phyloP scores from a whole-genome alignment of 768 basidiomycete genomes.

The Mycena haematopus region DNA sequence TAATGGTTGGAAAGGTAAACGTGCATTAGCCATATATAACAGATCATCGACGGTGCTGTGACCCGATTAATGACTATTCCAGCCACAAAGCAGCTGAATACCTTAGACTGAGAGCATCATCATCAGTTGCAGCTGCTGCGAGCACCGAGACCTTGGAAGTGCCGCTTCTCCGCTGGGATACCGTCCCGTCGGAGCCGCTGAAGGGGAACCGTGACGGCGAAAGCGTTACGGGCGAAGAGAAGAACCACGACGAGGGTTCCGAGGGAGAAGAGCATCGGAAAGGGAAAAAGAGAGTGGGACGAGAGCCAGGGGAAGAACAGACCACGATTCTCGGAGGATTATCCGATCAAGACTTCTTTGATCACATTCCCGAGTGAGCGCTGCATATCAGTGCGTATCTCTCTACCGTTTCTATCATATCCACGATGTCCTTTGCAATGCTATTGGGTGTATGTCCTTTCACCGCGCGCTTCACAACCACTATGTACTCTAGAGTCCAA shows the following conservation, averaged over 20 bases:
- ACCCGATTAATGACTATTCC: constrained; percentile 26
- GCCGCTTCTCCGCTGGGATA: constrained; percentile 46
- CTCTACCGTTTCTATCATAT: background rate
- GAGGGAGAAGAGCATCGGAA: constrained; percentile 26
- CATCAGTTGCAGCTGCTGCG: constrained; percentile 34
- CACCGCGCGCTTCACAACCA: too few species aligned
- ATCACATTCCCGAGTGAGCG: too few species aligned
- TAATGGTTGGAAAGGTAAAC: constrained; percentile 33
- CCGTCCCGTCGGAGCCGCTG: constrained; percentile 47
- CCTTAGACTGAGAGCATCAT: constrained; percentile 52
- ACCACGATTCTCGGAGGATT: too few species aligned
- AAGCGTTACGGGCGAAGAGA: constrained; percentile 39
- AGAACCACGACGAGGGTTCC: constrained; percentile 36
- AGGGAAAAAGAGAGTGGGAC: constrained; percentile 22
- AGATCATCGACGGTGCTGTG: constrained; percentile 75
- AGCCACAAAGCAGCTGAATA: constrained; percentile 33
- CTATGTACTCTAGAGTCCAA: too few species aligned
- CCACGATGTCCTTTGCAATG: background rate
- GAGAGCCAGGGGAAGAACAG: too few species aligned
- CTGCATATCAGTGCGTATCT: too few species aligned
- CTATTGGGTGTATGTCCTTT: background rate
- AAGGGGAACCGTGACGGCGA: constrained; percentile 56
- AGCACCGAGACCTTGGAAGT: constrained; percentile 43
- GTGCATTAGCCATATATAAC: constrained; percentile 79
- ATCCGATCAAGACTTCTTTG: too few species aligned